Evolutionary conservation across 371 early-diverging fungal genomes (phyloP).

Genomic region (Mucor indicus): DNA sequence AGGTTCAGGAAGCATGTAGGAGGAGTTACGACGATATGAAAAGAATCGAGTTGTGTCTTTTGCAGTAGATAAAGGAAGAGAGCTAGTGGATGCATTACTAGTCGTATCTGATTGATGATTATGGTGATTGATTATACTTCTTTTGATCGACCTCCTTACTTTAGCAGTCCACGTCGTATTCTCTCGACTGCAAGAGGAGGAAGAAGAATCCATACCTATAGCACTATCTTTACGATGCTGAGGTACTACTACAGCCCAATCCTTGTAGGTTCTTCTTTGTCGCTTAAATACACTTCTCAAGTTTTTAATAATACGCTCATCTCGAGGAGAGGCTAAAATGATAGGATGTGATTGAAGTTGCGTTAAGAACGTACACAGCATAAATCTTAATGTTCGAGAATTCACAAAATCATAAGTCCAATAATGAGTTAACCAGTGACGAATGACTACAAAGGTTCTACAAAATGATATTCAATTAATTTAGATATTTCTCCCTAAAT

Average conservation of each 20-base stretch:
- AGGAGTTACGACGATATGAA: too few species aligned
- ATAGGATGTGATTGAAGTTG: slow-evolving; percentile 41
- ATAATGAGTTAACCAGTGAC: slow-evolving; percentile 50
- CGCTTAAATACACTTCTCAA: slow-evolving; percentile 38
- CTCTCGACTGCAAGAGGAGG: too few species aligned
- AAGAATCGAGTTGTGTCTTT: too few species aligned
- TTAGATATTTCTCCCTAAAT: too few species aligned
- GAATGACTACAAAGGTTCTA: slow-evolving; percentile 52
- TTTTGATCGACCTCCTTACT: slow-evolving; percentile 31
- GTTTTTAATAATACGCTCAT: slow-evolving; percentile 41
- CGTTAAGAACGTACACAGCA: slow-evolving; percentile 43
- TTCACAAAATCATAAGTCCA: slow-evolving; percentile 42
- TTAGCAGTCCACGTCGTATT: slow-evolving; percentile 33
- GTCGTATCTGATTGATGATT: too few species aligned
- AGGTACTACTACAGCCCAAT: neutral
- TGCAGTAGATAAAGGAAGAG: too few species aligned
- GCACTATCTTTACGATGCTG: slow-evolving; percentile 32
- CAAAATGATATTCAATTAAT: neutral
- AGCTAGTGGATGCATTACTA: too few species aligned
- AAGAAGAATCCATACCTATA: slow-evolving; percentile 26
- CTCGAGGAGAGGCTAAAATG: slow-evolving; percentile 36
- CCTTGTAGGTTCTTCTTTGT: slow-evolving; percentile 11
- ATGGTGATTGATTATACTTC: slow-evolving; percentile 6
- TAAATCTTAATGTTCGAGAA: slow-evolving; percentile 45
- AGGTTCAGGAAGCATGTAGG: too few species aligned